Base-by-base conservation (phyloP, 2,329 filamentous ascomycete species). In the Phoma herbarum region DNA sequence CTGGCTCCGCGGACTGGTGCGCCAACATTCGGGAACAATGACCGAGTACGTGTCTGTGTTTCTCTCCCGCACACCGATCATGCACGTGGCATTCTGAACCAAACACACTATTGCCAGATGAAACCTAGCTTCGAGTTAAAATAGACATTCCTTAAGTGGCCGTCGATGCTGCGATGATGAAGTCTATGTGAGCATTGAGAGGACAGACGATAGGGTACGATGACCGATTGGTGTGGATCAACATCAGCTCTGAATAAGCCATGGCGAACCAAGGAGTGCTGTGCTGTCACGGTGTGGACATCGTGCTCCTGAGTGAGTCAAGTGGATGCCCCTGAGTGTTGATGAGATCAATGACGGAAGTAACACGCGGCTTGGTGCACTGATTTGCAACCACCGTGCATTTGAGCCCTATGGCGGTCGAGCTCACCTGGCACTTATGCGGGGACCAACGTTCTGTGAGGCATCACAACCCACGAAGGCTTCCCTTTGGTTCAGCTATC, bases 11-110 rank as follows among this genome's bases (percentile, higher is more conserved):
- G 55, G 50, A 41, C 16, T 14, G 50, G 14, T 31, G 37, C 18
- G n/a, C 28, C 18, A 49, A 23, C 29, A 23, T 10, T 44, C 47
- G 42, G 48, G n/a, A 42, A 48, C 48, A 29, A 37, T 12, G 28
- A 20, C 33, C 12, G 26, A 31, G 33, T 6, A 29, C n/a, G 18
- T 39, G 18, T 20, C 29, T 25, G 28, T 50, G n/a, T 45, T 23
- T 25, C 45, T 26, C 12, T 33, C 25, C 45, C 45, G 50, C 39
- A 54, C 45, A 51, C 50, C 56, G 46, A 42, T 49, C 50, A 46
- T 20, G 49, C 45, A 41, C 26, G 56, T 18, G 23, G 44, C 29
- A 39, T 41, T 26, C 23, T 12, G 31, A 41, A 23, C 29, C 31
- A n/a, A n/a, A 23, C 22, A 47, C 35, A 37, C 42, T 35, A 25